Evolutionary conservation across 139 green algal species (phyloP), one percentile per base, ranked within the genome.

Genomic region (Diplosphaera chodatii): DNA sequence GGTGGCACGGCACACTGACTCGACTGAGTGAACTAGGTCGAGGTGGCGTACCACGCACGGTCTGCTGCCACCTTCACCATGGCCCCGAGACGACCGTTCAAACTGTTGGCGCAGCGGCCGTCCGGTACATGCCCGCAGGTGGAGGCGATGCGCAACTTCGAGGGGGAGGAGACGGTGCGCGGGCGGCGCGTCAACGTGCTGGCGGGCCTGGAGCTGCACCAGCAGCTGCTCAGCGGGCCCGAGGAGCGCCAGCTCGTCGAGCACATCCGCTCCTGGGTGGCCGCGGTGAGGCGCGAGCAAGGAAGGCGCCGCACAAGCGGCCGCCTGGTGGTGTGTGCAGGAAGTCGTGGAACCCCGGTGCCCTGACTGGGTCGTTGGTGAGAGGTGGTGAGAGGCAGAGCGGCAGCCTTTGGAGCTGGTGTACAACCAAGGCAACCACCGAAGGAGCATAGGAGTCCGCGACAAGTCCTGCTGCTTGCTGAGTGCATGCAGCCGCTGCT

Each of bases 121-220:
- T 64, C 18, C 10, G 4, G 33, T 32, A 33, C 25, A 33, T 22
- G 3, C 22, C 15, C 27, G 66, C 66, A 73, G 59, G 67, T 73
- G 55, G n/a, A 33, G 55, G 27, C 32, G 29, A 69, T 69, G 34
- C 40, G 28, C 0, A 22, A 55, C 30, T 73, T 78, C 29, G 22
- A 59, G 29, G 48, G 67, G 21, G 62, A 28, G 2, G 55, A 73
- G 69, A 23, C 4, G 18, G 29, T 63, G 0, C 23, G 32, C 32
- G 22, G 29, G 32, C 34, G 33, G 28, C 27, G 31, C 27, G 33
- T 74, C 1, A 85, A 86, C 32, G 67, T 83, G 37, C 30, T 86
- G 40, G 69, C 72, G 28, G 82, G 83, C 6, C 64, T 88, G 28
- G 82, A 88, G 74, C 76, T 88, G 65, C 82, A 88, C 70, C 27